These are phyloP conservation scores for Rhodotorula sp. DNA, from an alignment of 1,284 basidiomycete genomes.

Conservation along the genomic window DNA sequence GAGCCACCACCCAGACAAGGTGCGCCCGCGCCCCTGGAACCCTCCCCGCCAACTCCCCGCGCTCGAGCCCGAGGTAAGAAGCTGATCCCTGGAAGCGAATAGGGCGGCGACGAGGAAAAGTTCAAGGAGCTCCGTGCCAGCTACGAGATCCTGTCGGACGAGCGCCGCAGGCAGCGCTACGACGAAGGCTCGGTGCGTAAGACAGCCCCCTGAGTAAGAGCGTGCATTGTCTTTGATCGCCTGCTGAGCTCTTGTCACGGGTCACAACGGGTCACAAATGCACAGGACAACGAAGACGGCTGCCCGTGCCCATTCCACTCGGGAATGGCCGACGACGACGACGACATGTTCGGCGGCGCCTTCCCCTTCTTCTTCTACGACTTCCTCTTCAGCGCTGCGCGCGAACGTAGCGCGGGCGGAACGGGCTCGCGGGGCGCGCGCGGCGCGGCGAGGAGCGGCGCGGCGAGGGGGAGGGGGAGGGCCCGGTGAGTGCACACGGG, in stretches of 20 bases:
- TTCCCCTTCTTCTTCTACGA: constrained; percentile 3
- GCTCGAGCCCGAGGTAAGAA: too few species aligned
- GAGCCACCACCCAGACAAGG: constrained; percentile 62
- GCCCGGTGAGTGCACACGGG: neutral
- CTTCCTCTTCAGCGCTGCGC: neutral
- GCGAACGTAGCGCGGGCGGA: neutral
- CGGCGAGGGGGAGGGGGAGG: neutral
- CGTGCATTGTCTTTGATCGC: neutral
- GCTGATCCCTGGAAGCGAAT: too few species aligned
- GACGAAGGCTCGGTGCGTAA: constrained; percentile 37
- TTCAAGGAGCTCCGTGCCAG: constrained; percentile 55
- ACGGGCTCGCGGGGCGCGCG: neutral
- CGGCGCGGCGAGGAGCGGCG: neutral
- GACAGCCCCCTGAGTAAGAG: too few species aligned
- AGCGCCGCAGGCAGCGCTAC: constrained; percentile 60
- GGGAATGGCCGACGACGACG: neutral
- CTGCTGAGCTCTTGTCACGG: too few species aligned
- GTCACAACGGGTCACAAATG: too few species aligned
- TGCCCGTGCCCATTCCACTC: neutral
- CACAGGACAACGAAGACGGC: too few species aligned
- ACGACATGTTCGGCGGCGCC: neutral
- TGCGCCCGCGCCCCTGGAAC: too few species aligned
- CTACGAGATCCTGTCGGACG: constrained; percentile 71
- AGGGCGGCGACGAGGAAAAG: constrained; percentile 7
- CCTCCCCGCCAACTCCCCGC: too few species aligned